Evolutionary conservation across 305 asterid genomes (phyloP).

Genomic region (Striga hermonthica): DNA sequence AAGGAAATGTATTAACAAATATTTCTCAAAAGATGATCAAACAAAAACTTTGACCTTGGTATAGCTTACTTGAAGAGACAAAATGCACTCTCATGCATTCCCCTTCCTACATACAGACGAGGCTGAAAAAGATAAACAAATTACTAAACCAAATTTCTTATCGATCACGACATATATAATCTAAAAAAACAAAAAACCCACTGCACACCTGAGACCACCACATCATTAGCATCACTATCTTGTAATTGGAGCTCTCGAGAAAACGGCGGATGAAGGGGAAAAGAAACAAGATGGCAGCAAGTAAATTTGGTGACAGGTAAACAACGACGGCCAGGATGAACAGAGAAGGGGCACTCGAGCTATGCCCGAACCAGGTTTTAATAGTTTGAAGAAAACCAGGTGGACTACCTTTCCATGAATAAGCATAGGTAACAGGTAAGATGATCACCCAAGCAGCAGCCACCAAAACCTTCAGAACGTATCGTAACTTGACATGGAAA

Average conservation of each 20-base stretch:
- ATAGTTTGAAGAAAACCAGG: conserved; percentile 70
- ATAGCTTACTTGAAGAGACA: conserved; percentile 69
- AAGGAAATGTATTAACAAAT: background rate
- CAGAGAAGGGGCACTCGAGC: conserved; percentile 55
- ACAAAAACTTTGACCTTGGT: conserved; percentile 20
- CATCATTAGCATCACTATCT: conserved; percentile 79
- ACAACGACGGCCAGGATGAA: conserved; percentile 68
- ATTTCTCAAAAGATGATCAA: conserved; percentile 21
- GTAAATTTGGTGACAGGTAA: conserved; percentile 75
- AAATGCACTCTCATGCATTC: conserved; percentile 88
- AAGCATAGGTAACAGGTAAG: conserved; percentile 78
- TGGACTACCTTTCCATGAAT: conserved; percentile 60
- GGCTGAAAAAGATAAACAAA: conserved; percentile 50
- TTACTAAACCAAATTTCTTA: conserved; percentile 23
- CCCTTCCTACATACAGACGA: conserved; percentile 86
- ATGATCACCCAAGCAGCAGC: conserved; percentile 80
- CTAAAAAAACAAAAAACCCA: background rate
- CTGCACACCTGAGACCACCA: conserved; percentile 84
- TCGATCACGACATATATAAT: background rate
- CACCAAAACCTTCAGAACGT: conserved; percentile 57
- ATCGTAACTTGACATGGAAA: conserved; percentile 67
- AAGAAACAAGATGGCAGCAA: conserved; percentile 66
- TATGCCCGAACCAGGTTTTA: conserved; percentile 66
- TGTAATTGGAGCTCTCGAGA: conserved; percentile 80
- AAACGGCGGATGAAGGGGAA: conserved; percentile 72